Conservation (phyloP, 73 alveolate species). For the Durusdinium trenchii region DNA sequence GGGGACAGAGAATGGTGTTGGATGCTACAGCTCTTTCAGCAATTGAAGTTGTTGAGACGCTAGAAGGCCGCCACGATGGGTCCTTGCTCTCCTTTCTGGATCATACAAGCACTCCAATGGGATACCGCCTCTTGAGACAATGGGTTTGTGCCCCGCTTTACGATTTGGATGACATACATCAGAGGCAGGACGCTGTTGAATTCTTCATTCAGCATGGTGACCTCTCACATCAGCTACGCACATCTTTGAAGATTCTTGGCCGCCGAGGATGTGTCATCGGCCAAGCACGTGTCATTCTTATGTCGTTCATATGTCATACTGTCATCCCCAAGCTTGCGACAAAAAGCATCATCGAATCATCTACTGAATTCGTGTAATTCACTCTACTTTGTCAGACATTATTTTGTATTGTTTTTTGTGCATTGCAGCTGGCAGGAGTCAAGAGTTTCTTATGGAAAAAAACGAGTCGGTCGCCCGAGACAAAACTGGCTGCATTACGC, state of each 20-base stretch:
- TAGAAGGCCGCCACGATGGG: conserved; percentile 96
- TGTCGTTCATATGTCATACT: no score
- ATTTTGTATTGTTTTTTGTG: no score
- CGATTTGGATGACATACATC: conserved; percentile 95
- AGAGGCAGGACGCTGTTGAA: conserved; percentile 97
- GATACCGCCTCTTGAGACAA: conserved; percentile 96
- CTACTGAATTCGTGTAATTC: no score
- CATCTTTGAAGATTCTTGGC: conserved; percentile 91
- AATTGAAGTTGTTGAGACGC: conserved; percentile 96
- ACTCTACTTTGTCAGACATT: no score
- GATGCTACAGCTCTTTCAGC: conserved; percentile 97
- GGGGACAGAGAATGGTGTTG: conserved; percentile 95
- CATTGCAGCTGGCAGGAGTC: no score
- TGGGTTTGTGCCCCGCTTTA: conserved; percentile 97
- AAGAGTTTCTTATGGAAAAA: no score
- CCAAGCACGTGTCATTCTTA: no score
- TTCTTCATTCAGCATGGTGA: conserved; percentile 96
- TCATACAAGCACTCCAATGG: conserved; percentile 97
- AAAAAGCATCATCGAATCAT: no score
- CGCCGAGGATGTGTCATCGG: neutral
- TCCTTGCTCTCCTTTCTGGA: conserved; percentile 96
- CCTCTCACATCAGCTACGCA: conserved; percentile 95
- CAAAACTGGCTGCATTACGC: no score
- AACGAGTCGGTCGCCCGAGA: no score
- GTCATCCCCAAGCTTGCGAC: no score